phyloP scores from a whole-genome alignment of 2,329 filamentous ascomycete species.

The Colletotrichum noveboracense region DNA sequence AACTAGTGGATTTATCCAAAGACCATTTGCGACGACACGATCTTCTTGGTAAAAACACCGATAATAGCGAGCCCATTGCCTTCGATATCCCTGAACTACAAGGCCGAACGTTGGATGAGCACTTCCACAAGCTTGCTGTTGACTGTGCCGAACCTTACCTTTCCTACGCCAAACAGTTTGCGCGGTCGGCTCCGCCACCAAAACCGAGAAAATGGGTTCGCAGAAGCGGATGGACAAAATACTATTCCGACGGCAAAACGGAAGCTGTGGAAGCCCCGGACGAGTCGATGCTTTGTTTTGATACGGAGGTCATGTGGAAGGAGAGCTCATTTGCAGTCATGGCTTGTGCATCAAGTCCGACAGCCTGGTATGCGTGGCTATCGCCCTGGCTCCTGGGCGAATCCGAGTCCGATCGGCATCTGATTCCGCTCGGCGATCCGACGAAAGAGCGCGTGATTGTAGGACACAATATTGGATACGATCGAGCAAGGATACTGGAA shows the following conservation, averaged over 20 bases:
- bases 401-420: slow-evolving; percentile 75
- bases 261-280: slow-evolving; percentile 79
- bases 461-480: slow-evolving; percentile 95
- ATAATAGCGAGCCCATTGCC: slow-evolving; percentile 75
- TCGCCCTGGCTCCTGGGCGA: slow-evolving; percentile 94
- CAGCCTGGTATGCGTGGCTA: slow-evolving; percentile 95
- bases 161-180: slow-evolving; percentile 75
- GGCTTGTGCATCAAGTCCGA: slow-evolving; percentile 90
- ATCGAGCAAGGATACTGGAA: slow-evolving; percentile 84
- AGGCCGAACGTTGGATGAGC: slow-evolving; percentile 85
- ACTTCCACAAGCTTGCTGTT: slow-evolving; percentile 87
- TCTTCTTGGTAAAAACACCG: slow-evolving; percentile 87
- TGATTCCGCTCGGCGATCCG: slow-evolving; percentile 86
- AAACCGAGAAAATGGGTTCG: slow-evolving; percentile 75
- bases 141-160: slow-evolving; percentile 89
- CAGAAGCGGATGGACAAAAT: slow-evolving; percentile 93
- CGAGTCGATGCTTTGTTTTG: slow-evolving; percentile 85
- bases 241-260: slow-evolving; percentile 73
- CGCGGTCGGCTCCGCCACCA: slow-evolving; percentile 61
- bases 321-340: slow-evolving; percentile 92
- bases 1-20: slow-evolving; percentile 79
- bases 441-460: slow-evolving; percentile 77
- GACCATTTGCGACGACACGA: slow-evolving; percentile 88
- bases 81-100: slow-evolving; percentile 86
- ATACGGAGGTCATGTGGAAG: slow-evolving; percentile 97